Conservation (phyloP, 2,329 filamentous ascomycete genomes). For the Camptophora hylomeconis region DNA sequence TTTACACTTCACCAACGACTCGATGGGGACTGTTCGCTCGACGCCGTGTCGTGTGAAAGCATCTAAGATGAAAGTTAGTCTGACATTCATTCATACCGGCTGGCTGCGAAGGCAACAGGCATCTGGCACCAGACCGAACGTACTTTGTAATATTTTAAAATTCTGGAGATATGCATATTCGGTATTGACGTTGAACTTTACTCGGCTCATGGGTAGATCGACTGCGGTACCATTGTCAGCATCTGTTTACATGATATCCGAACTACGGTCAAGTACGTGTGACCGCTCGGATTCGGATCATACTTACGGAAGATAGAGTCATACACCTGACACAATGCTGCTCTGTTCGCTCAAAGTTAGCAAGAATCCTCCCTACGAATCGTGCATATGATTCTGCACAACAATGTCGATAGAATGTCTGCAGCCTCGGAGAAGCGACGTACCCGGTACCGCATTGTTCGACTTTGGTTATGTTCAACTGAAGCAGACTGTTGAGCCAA, state of each 20-base stretch:
- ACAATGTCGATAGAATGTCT: slow-evolving; percentile 7
- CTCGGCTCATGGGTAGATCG: slow-evolving; percentile 86
- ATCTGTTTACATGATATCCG: slow-evolving; percentile 4
- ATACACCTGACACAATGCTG: slow-evolving; percentile 91
- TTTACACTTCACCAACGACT: slow-evolving; percentile 89
- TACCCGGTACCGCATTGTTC: slow-evolving; percentile 99
- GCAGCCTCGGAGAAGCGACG: slow-evolving; percentile 18
- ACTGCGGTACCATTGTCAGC: slow-evolving; percentile 27
- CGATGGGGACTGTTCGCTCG: slow-evolving; percentile 80
- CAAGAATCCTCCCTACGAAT: slow-evolving; percentile 1
- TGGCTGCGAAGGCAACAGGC: not conserved
- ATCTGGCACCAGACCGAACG: slow-evolving; percentile 21
- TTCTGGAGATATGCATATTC: slow-evolving; percentile 98
- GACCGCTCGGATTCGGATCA: not conserved
- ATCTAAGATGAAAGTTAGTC: slow-evolving; percentile 33
- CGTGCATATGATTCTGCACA: too few relatives aligned
- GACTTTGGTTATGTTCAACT: slow-evolving; percentile 96
- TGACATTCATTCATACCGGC: slow-evolving; percentile 1
- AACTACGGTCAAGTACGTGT: not conserved
- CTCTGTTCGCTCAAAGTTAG: slow-evolving; percentile 47
- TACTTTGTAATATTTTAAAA: slow-evolving; percentile 95
- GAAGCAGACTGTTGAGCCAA: slow-evolving; percentile 95
- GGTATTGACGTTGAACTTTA: slow-evolving; percentile 96
- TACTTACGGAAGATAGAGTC: slow-evolving; percentile 81
- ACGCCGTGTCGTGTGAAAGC: slow-evolving; percentile 74